These are phyloP conservation scores for Dendrobium nobile DNA, from an alignment of 106 monocot genomes.

Conservation along the genomic window DNA sequence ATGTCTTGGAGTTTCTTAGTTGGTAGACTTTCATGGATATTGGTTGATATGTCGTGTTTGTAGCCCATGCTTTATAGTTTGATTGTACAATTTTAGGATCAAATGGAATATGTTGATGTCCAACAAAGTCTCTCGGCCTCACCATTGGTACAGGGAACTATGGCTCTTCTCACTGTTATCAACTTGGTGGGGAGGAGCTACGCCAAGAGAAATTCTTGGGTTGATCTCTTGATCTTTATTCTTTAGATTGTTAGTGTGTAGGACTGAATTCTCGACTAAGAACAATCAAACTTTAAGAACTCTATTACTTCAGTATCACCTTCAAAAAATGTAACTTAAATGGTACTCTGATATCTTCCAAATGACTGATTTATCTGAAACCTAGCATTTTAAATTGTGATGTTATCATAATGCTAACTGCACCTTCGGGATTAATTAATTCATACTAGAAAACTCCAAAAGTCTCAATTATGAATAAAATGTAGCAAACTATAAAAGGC, in stretches of 20 bases:
- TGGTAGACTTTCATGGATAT: too few relatives aligned
- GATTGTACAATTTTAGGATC: too few relatives aligned
- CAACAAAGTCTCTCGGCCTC: too few relatives aligned
- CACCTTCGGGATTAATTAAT: neutral
- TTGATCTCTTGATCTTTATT: neutral
- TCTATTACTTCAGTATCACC: neutral
- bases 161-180: too few relatives aligned
- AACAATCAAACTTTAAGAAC: neutral
- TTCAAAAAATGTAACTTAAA: neutral
- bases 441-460: neutral
- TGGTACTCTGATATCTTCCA: neutral
- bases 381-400: neutral
- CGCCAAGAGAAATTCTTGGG: neutral
- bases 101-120: too few relatives aligned
- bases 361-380: slow-evolving; percentile 2
- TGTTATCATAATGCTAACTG: neutral
- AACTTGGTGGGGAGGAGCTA: neutral
- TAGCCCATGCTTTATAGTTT: too few relatives aligned
- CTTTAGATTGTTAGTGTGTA: neutral
- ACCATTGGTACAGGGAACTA: too few relatives aligned
- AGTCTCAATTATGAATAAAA: neutral
- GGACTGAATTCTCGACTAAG: neutral
- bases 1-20: too few relatives aligned
- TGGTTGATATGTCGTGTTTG: too few relatives aligned
- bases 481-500: neutral